Percentiles rank a stretch among this genome's conserved stretches.
Conservation (phyloP, 2,329 filamentous ascomycete species). For the Clarireedia hainanense region DNA sequence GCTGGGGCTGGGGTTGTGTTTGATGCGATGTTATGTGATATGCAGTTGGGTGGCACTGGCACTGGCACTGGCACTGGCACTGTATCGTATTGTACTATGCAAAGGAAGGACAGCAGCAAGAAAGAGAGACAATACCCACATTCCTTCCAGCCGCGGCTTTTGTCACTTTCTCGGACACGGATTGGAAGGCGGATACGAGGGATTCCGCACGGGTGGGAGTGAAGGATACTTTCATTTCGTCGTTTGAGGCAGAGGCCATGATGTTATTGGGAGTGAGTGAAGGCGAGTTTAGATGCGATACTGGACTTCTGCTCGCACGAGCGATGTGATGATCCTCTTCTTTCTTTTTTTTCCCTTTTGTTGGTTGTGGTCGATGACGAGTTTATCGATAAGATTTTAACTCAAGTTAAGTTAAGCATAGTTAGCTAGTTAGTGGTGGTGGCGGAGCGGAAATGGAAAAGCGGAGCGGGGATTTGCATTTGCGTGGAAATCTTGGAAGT, state of each 20-base stretch:
- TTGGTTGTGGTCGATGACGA: neutral
- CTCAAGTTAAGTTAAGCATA: neutral
- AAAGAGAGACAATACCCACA: slow-evolving; percentile 36
- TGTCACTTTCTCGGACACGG: slow-evolving; percentile 50
- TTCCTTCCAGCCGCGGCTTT: slow-evolving; percentile 45
- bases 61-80: neutral
- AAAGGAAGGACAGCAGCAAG: neutral
- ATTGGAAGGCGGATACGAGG: slow-evolving; percentile 54
- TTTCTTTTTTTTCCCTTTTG: neutral
- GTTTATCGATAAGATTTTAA: neutral
- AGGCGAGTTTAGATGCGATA: neutral
- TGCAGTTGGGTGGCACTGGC: neutral
- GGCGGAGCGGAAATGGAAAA: neutral
- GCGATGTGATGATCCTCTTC: neutral
- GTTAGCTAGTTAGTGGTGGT: no score
- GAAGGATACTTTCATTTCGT: slow-evolving; percentile 44
- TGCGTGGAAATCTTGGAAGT: neutral
- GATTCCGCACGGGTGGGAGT: slow-evolving; percentile 52
- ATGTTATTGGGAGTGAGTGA: neutral
- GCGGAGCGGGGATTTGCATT: neutral
- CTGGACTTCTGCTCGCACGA: no score
- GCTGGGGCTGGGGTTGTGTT: neutral
- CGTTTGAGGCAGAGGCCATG: neutral
- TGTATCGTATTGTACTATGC: neutral
- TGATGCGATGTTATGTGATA: neutral